Conservation (phyloP, 352 stramenopile species). For the Phytophthora quininea region DNA sequence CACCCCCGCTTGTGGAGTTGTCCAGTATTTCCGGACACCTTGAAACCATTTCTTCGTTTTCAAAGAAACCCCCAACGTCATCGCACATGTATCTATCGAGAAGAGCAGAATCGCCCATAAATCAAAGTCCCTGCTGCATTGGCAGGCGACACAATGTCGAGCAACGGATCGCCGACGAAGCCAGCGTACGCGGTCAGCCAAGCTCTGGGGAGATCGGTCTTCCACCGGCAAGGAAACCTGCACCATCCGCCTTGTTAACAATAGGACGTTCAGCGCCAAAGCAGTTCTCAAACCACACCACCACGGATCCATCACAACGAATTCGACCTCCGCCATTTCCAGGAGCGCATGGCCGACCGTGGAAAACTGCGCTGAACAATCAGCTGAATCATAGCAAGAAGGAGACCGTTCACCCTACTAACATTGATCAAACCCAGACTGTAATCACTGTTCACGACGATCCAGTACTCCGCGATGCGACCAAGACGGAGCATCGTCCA, state of each 20-base stretch:
- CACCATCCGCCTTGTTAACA: constrained; percentile 16
- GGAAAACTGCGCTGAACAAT: constrained; percentile 30
- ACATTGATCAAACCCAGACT: constrained; percentile 14
- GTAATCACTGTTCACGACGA: constrained; percentile 27
- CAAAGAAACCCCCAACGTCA: constrained; percentile 25
- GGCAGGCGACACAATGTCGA: constrained; percentile 10
- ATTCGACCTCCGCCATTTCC: constrained; percentile 23
- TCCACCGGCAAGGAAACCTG: constrained; percentile 6
- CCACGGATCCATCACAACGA: constrained; percentile 5
- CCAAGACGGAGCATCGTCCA: neutral
- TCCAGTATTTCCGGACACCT: constrained; percentile 23
- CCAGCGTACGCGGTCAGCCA: constrained; percentile 49
- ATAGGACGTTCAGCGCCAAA: constrained; percentile 5
- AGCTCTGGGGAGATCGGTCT: constrained; percentile 38
- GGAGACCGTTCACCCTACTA: neutral
- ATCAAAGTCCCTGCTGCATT: neutral
- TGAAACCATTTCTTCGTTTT: constrained; percentile 30
- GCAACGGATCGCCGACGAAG: constrained; percentile 21
- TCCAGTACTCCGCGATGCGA: neutral
- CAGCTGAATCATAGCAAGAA: constrained; percentile 26
- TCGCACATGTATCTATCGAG: neutral
- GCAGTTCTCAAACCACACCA: constrained; percentile 6
- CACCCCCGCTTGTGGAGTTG: no score
- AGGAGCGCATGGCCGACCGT: constrained; percentile 16
- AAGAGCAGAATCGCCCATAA: neutral